Evolutionary conservation across 2,329 filamentous ascomycete species (phyloP), one percentile per base, ranked within the genome.

Genomic region (Nemania abortiva): DNA sequence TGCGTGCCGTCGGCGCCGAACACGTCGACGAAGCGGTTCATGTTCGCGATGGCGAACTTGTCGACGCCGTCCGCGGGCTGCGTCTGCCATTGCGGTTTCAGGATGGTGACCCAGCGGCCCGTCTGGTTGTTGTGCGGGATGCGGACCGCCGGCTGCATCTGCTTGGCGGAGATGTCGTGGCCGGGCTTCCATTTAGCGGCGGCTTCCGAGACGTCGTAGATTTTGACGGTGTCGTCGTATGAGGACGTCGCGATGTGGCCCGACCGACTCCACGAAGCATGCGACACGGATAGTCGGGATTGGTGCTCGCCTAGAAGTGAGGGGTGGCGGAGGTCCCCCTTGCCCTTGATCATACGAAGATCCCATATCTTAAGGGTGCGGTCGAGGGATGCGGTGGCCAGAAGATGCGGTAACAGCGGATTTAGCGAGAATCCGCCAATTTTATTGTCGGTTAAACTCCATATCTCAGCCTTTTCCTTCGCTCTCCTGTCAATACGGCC

Each of bases 1-100:
- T 98, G 95, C 75, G 94, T 91, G 0, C 96, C 96, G 57, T 92
- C 88, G 0, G 90, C 87, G 0, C 91, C 92, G 79, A 92, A 99
- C 0, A 99, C 88, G 77, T 99, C 96, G 1, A 98, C 93, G 75
- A 98, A 98, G 1, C 96, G 89, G 78, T 97, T 97, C 96, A 98
- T 98, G 74, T 98, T 99, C 1, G 93, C 96, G 66, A 99, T 95
- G 27, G 90, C 92, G 75, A 99, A 94, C 70, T 95, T 94, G 71
- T 97, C 91, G 5, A 97, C 89, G 7, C 91, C 90, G 67, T 96
- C 93, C 39, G 86, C 83, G 0, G 96, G 95, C 54, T 88, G 86
- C 37, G 88, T 84, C 79, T 99, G 96, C 96, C 96, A 99, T 75
- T 97, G 94, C 0, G 79, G 96, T 87, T 86, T 97, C 78, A 86